These are phyloP conservation scores for Exobasidium cylindrosporum DNA, from an alignment of 1,284 basidiomycete genomes.

Conservation along the genomic window DNA sequence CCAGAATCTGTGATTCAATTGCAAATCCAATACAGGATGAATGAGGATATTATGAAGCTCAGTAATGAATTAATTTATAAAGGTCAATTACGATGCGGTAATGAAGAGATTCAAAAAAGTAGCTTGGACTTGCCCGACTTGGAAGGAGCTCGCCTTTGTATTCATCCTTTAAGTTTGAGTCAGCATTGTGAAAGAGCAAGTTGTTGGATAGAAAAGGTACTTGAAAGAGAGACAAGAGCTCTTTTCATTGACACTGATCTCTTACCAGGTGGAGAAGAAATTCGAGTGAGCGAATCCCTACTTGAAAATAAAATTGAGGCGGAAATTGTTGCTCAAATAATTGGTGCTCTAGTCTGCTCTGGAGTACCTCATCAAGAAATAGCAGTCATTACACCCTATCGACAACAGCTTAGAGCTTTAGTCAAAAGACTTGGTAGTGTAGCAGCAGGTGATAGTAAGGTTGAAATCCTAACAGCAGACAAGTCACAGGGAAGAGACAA, in stretches of 20 bases:
- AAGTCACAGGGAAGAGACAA: conserved; percentile 86
- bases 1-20: conserved; percentile 79
- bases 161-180: neutral
- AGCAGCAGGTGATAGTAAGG: conserved; percentile 39
- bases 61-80: conserved; percentile 87
- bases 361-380: conserved; percentile 72
- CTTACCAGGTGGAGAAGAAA: conserved; percentile 68
- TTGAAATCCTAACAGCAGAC: conserved; percentile 92
- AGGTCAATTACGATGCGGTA: conserved; percentile 75
- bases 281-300: conserved; percentile 66
- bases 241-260: conserved; percentile 84
- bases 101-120: conserved; percentile 66
- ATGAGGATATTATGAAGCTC: conserved; percentile 88
- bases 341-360: conserved; percentile 65
- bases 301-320: conserved; percentile 83
- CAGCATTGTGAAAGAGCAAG: neutral
- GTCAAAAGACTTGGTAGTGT: conserved; percentile 61
- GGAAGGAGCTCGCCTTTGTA: conserved; percentile 15
- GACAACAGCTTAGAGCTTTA: conserved; percentile 89
- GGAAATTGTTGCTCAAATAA: conserved; percentile 62
- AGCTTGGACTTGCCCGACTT: conserved; percentile 63
- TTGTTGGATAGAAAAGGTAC: neutral
- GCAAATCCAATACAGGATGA: conserved; percentile 91
- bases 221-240: conserved; percentile 65
- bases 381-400: conserved; percentile 84